Evolutionary conservation across 257 asterid genomes (phyloP).

Genomic region (Nicotiana tomentosiformis): DNA sequence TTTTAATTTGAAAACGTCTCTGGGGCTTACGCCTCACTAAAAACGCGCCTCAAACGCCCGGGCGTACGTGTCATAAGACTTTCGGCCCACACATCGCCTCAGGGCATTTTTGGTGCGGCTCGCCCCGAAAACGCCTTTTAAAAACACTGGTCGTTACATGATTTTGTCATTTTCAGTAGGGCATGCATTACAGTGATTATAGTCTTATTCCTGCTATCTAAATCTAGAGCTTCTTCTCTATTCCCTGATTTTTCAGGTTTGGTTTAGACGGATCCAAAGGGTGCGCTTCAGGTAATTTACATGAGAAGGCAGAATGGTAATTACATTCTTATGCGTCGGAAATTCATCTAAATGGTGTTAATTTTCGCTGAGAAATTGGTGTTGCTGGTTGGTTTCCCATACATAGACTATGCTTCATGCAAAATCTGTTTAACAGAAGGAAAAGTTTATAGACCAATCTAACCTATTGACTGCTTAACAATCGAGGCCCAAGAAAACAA

Average conservation of each 20-base stretch:
- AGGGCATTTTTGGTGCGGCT: no score
- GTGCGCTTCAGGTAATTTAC: constrained; percentile 54
- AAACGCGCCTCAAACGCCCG: no score
- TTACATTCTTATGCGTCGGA: neutral
- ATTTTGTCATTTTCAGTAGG: neutral
- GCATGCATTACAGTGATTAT: neutral
- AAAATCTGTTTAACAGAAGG: neutral
- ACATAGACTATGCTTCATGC: neutral
- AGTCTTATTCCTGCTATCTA: neutral
- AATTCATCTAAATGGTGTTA: neutral
- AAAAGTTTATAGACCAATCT: neutral
- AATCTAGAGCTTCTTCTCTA: neutral
- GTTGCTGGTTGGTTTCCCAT: neutral
- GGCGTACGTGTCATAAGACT: no score
- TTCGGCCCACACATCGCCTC: no score
- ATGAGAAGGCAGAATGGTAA: constrained; percentile 86
- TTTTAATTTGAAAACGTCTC: no score
- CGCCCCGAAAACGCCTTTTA: no score
- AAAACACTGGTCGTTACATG: neutral
- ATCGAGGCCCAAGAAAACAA: neutral
- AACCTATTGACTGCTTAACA: neutral
- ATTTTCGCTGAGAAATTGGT: neutral
- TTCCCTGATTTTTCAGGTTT: constrained; percentile 40
- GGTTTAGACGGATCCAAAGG: constrained; percentile 87
- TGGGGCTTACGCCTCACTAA: no score